Evolutionary conservation across 352 stramenopile species (phyloP).

Genomic region (Phytophthora agathidicida): DNA sequence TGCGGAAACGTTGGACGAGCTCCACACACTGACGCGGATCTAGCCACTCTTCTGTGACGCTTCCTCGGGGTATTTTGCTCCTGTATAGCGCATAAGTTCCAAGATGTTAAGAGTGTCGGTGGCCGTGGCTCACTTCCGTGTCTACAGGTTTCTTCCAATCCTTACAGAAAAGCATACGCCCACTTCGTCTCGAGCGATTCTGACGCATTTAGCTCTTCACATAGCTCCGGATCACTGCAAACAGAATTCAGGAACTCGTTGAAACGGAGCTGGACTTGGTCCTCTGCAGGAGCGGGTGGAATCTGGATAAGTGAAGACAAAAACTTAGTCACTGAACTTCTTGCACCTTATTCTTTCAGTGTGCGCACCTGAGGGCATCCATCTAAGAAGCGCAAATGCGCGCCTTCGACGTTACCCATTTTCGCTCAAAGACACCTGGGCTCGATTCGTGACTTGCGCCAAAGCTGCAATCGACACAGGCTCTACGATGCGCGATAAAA

Average conservation of each 20-base stretch:
- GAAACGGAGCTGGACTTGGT: constrained; percentile 52
- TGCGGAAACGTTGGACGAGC: constrained; percentile 45
- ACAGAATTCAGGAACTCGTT: constrained; percentile 47
- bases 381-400: constrained; percentile 55
- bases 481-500: constrained; percentile 20
- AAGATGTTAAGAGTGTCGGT: constrained; percentile 2
- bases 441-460: not conserved
- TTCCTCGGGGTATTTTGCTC: constrained; percentile 50
- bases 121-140: not conserved
- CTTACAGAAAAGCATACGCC: constrained; percentile 74
- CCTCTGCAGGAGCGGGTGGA: constrained; percentile 40
- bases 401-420: constrained; percentile 60
- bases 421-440: not conserved
- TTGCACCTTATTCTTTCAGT: not conserved
- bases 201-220: constrained; percentile 46
- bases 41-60: constrained; percentile 49
- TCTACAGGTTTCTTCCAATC: too few relatives aligned
- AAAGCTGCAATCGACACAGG: constrained; percentile 9
- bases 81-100: constrained; percentile 10
- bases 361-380: constrained; percentile 56
- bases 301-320: constrained; percentile 43
- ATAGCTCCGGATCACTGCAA: constrained; percentile 27
- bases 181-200: constrained; percentile 70
- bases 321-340: constrained; percentile 6
- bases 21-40: constrained; percentile 57